Percentiles rank a stretch among this genome's conserved stretches.
Conservation (phyloP, 441 rosid genomes). For the Flueggea neowawraea region DNA sequence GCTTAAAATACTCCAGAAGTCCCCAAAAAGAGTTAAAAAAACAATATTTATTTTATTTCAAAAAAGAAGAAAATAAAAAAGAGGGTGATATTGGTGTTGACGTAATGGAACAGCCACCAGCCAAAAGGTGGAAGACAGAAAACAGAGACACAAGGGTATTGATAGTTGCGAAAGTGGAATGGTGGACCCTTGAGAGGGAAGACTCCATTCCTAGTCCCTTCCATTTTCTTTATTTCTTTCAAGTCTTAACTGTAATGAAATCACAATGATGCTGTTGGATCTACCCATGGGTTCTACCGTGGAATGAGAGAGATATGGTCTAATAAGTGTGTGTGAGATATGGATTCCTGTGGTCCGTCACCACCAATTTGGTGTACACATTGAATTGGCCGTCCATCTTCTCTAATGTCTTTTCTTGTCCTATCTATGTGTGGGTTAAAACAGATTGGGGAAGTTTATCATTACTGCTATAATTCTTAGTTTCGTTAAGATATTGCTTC, state of each 20-base stretch:
- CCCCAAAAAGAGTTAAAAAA: constrained; percentile 9
- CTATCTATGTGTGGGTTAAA: too few relatives aligned
- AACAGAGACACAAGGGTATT: background rate
- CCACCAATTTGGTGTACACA: too few relatives aligned
- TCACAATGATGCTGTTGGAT: constrained; percentile 40
- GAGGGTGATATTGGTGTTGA: constrained; percentile 18
- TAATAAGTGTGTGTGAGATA: background rate
- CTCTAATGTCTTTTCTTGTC: too few relatives aligned
- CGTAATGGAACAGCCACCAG: constrained; percentile 45
- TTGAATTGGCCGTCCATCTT: too few relatives aligned
- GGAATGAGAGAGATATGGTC: background rate
- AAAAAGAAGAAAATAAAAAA: background rate
- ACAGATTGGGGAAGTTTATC: too few relatives aligned
- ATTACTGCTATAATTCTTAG: too few relatives aligned
- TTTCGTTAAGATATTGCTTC: too few relatives aligned
- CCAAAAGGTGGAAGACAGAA: constrained; percentile 20
- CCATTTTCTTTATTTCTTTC: constrained; percentile 26
- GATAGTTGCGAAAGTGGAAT: constrained; percentile 8
- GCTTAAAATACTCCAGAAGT: constrained; percentile 14
- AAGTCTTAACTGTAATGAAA: constrained; percentile 23
- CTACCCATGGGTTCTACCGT: constrained; percentile 5
- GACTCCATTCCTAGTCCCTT: constrained; percentile 45
- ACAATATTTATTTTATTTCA: background rate
- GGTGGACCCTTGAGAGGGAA: constrained; percentile 28
- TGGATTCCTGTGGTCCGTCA: background rate